These are phyloP conservation scores for Ochetophila trinervis DNA, from an alignment of 306 rosid species.

Conservation along the genomic window DNA sequence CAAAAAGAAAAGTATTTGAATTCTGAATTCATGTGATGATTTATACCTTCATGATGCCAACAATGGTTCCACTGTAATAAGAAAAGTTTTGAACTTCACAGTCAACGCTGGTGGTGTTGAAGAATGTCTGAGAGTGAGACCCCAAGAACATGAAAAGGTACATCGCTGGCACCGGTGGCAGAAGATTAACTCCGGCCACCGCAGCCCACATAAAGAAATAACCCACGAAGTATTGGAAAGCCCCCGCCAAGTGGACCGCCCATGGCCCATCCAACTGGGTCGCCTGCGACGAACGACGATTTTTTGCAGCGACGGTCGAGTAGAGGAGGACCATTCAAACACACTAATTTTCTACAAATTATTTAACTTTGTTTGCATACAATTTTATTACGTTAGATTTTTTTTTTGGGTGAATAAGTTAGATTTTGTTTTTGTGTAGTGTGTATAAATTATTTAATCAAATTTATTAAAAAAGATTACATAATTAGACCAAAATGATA, in stretches of 20 bases:
- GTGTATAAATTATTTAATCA: too few species aligned
- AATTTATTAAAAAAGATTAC: too few species aligned
- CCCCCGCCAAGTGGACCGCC: constrained; percentile 59
- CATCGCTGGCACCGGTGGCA: constrained; percentile 61
- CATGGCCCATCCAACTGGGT: constrained; percentile 51
- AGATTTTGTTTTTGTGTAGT: too few species aligned
- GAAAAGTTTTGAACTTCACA: constrained; percentile 70
- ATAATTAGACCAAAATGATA: too few species aligned
- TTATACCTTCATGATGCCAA: constrained; percentile 78
- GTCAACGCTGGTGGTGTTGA: constrained; percentile 68
- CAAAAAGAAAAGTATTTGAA: neutral
- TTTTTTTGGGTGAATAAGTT: too few species aligned
- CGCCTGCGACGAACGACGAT: neutral
- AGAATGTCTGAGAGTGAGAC: constrained; percentile 71
- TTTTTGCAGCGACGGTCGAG: constrained; percentile 49
- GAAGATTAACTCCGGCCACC: constrained; percentile 52
- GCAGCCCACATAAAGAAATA: constrained; percentile 76
- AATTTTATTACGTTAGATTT: too few species aligned
- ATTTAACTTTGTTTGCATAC: too few species aligned
- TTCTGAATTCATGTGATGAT: neutral
- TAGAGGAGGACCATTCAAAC: too few species aligned
- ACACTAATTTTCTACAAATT: too few species aligned
- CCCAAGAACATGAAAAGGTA: constrained; percentile 69
- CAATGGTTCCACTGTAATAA: constrained; percentile 70
- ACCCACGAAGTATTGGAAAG: constrained; percentile 56